Evolutionary conservation across 352 stramenopile genomes (phyloP).

Genomic region (Sclerospora graminicola): DNA sequence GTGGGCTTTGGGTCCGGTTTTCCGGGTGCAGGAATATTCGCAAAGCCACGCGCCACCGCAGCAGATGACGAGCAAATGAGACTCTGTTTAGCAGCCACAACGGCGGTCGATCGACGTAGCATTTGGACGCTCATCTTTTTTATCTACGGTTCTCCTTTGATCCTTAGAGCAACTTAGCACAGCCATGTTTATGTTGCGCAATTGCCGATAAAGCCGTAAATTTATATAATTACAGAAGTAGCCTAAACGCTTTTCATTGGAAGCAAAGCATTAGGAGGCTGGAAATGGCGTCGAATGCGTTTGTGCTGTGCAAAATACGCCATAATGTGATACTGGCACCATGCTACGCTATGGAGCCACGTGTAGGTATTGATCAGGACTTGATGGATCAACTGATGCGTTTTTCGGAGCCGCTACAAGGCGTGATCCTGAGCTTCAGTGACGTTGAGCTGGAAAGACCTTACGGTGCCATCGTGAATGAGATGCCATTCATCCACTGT

Average conservation of each 20-base stretch:
- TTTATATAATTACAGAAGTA: background rate
- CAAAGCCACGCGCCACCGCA: constrained; percentile 18
- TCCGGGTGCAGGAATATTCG: constrained; percentile 15
- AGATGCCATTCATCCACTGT: constrained; percentile 79
- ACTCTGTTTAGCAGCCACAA: constrained; percentile 21
- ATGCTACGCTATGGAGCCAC: constrained; percentile 56
- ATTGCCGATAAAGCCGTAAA: no score
- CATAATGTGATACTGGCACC: constrained; percentile 64
- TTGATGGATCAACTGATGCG: constrained; percentile 67
- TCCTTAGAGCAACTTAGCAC: background rate
- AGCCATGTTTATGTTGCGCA: background rate
- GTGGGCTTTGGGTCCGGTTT: constrained; percentile 44
- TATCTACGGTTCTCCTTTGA: constrained; percentile 8
- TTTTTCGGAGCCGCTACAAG: constrained; percentile 63
- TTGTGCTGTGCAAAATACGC: constrained; percentile 56
- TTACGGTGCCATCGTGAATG: constrained; percentile 67
- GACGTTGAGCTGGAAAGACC: constrained; percentile 47
- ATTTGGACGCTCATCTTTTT: constrained; percentile 34
- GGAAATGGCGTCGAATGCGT: constrained; percentile 28
- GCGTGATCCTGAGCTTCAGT: constrained; percentile 67
- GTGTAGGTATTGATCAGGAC: constrained; percentile 64
- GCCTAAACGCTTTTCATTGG: constrained; percentile 11
- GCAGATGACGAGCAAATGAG: constrained; percentile 8
- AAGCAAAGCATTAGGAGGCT: constrained; percentile 11
- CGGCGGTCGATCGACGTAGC: constrained; percentile 49